Evolutionary conservation across 495 filamentous ascomycete genomes (phyloP).

Genomic region (Cladorrhinum samala): DNA sequence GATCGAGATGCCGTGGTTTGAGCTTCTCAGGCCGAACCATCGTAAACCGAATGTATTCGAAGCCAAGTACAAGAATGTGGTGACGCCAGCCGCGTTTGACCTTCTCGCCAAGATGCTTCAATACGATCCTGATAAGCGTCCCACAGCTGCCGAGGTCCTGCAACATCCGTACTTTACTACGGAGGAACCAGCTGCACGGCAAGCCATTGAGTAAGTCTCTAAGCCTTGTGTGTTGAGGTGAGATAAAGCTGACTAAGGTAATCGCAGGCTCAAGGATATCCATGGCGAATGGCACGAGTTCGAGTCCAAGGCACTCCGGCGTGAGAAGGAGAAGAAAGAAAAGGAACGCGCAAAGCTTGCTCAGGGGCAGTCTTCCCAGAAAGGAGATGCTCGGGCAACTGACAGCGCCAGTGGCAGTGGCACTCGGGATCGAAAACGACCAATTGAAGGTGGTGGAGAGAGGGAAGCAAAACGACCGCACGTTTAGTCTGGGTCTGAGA

Average conservation of each 20-base stretch:
- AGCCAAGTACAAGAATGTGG: constrained; percentile 66
- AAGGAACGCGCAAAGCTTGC: constrained; percentile 60
- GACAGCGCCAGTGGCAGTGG: constrained; percentile 34
- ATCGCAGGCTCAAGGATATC: constrained; percentile 64
- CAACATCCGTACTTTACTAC: constrained; percentile 82
- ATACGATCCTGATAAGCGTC: constrained; percentile 81
- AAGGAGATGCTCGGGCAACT: constrained; percentile 27
- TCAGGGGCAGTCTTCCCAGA: constrained; percentile 30
- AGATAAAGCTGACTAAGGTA: background rate
- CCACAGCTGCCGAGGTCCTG: constrained; percentile 77
- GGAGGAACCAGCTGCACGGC: constrained; percentile 72
- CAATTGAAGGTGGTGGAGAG: constrained; percentile 29
- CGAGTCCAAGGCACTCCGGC: constrained; percentile 90
- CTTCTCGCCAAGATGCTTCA: constrained; percentile 74
- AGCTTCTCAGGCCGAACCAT: constrained; percentile 73
- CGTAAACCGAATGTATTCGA: constrained; percentile 72
- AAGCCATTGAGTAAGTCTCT: constrained; percentile 71
- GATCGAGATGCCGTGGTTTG: constrained; percentile 92
- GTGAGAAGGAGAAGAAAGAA: constrained; percentile 76
- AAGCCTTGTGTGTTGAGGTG: background rate
- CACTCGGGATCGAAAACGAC: constrained; percentile 42
- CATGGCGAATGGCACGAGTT: constrained; percentile 99
- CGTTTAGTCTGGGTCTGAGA: constrained; percentile 21
- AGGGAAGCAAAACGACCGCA: constrained; percentile 40
- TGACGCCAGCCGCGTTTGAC: constrained; percentile 75